phyloP scores from a whole-genome alignment of 2,329 filamentous ascomycete species.

The Epichloe uncinata region DNA sequence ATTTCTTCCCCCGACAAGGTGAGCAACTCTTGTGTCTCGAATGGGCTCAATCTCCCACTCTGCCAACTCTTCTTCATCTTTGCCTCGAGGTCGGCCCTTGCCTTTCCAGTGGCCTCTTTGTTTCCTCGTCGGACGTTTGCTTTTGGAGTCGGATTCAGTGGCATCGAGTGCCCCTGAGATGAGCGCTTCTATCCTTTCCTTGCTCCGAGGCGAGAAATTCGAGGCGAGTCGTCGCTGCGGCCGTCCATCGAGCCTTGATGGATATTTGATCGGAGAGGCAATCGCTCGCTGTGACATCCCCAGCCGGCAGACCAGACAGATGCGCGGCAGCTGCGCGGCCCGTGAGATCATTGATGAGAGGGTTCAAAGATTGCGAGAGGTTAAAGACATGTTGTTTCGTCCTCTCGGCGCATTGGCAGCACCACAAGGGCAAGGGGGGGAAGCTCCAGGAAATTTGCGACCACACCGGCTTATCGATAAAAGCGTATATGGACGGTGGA shows the following conservation, averaged over 20 bases:
- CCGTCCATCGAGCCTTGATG: conserved; percentile 4
- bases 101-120: not conserved
- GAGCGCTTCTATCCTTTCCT: conserved; percentile 15
- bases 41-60: conserved; percentile 6
- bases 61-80: conserved; percentile 3
- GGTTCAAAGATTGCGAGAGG: not conserved
- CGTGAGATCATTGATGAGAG: conserved; percentile 22
- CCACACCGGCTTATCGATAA: conserved; percentile 6
- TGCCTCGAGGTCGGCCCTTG: conserved; percentile 1
- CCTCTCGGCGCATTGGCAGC: not conserved
- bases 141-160: not conserved
- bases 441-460: conserved; percentile 3
- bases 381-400: not conserved
- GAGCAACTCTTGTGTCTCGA: not conserved
- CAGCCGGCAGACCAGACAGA: conserved; percentile 22
- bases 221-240: conserved; percentile 13
- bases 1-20: not conserved
- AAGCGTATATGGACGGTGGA: not conserved
- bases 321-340: conserved; percentile 18
- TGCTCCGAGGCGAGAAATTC: conserved; percentile 10
- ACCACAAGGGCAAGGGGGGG: not conserved
- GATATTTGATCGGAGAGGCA: conserved; percentile 1
- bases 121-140: not conserved
- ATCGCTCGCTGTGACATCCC: conserved; percentile 14
- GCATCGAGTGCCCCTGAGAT: conserved; percentile 8